Percentiles rank a stretch among this genome's conserved stretches.
Evolutionary conservation across 345 rosid genomes (phyloP).

Genomic region (Eucalyptus polyanthemos): DNA sequence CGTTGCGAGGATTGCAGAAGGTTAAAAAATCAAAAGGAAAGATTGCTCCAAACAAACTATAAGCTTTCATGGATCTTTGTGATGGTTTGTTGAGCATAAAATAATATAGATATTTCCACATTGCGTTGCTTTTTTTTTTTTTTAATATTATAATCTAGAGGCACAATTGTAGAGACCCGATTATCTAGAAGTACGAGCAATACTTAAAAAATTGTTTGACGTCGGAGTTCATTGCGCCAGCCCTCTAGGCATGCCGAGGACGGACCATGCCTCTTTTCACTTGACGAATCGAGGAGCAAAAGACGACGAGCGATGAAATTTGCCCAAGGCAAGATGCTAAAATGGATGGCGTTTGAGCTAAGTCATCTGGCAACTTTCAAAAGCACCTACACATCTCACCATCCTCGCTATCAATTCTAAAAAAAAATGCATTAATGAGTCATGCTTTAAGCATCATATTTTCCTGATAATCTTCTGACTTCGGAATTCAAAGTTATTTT

Average conservation of each 20-base stretch:
- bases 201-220: neutral
- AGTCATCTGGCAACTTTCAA: neutral
- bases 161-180: neutral
- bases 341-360: neutral
- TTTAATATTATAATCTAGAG: neutral
- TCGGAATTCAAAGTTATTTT: neutral
- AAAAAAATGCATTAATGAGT: neutral
- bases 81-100: neutral
- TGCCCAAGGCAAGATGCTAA: neutral
- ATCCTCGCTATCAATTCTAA: neutral
- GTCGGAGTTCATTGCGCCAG: neutral
- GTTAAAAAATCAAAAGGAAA: neutral
- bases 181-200: neutral
- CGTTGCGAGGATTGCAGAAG: neutral
- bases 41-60: neutral
- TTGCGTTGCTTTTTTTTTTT: neutral
- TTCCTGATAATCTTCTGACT: neutral
- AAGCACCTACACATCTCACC: neutral
- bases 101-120: neutral
- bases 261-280: neutral
- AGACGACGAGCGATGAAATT: neutral
- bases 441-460: neutral
- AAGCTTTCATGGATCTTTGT: neutral
- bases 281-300: neutral
- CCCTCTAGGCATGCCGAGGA: neutral